Conservation (phyloP, 1,139 yeast species). For the Pichia sp. region DNA sequence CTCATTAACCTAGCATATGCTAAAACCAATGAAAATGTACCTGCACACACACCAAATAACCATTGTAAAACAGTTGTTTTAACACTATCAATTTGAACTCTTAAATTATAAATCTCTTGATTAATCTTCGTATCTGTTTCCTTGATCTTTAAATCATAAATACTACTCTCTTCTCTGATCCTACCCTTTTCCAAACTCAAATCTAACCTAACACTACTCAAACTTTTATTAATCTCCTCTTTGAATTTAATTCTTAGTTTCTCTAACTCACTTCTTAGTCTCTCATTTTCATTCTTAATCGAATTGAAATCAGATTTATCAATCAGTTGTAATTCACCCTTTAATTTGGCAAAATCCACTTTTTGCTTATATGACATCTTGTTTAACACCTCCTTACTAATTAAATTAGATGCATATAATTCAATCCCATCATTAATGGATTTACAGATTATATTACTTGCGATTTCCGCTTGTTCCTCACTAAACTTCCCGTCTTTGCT, state of each 20-base stretch:
- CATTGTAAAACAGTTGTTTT: slow-evolving; percentile 97
- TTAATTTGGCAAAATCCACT: slow-evolving; percentile 89
- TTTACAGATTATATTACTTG: slow-evolving; percentile 65
- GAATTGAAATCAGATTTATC: slow-evolving; percentile 82
- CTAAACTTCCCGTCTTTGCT: slow-evolving; percentile 63
- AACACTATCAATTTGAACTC: slow-evolving; percentile 88
- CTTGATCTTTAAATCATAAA: slow-evolving; percentile 86
- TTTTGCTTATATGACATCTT: slow-evolving; percentile 90
- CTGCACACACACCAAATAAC: slow-evolving; percentile 96
- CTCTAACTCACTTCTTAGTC: slow-evolving; percentile 77
- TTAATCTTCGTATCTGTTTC: slow-evolving; percentile 94
- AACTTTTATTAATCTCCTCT: slow-evolving; percentile 87
- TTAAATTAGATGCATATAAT: slow-evolving; percentile 68
- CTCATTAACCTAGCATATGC: slow-evolving; percentile 86
- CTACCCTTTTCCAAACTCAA: slow-evolving; percentile 91
- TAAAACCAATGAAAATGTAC: slow-evolving; percentile 88
- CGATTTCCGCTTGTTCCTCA: slow-evolving; percentile 71
- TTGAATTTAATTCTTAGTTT: slow-evolving; percentile 76
- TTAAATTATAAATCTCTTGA: slow-evolving; percentile 91
- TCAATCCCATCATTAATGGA: slow-evolving; percentile 80
- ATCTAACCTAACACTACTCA: slow-evolving; percentile 86
- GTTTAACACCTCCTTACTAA: slow-evolving; percentile 72
- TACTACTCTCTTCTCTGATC: slow-evolving; percentile 87
- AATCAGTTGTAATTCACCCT: slow-evolving; percentile 83
- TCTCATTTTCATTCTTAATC: slow-evolving; percentile 81